These are phyloP conservation scores for Blastomyces silverae DNA, from an alignment of 2,329 filamentous ascomycete genomes.

Conservation along the genomic window DNA sequence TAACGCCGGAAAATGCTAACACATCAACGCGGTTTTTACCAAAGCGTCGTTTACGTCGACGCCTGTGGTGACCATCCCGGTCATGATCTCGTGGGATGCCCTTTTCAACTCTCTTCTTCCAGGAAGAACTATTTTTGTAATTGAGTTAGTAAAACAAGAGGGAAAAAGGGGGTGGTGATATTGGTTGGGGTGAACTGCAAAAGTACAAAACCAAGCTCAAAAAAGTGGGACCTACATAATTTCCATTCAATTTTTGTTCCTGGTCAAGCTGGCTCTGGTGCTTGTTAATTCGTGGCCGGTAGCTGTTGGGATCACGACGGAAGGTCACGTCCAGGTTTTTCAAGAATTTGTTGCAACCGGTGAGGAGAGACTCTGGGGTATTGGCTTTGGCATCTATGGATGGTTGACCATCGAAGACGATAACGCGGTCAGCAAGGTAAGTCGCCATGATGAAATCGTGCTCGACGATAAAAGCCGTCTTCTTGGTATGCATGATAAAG, in stretches of 20 bases:
- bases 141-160: not conserved
- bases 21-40: slow-evolving; percentile 31
- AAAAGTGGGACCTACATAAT: slow-evolving; percentile 61
- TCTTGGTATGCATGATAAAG: slow-evolving; percentile 99
- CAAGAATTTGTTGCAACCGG: slow-evolving; percentile 92
- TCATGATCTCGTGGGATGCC: slow-evolving; percentile 45
- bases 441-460: slow-evolving; percentile 99
- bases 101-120: slow-evolving; percentile 73
- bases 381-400: slow-evolving; percentile 85
- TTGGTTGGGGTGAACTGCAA: not conserved
- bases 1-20: slow-evolving; percentile 41
- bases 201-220: not conserved
- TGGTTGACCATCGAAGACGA: slow-evolving; percentile 94
- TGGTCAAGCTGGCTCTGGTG: slow-evolving; percentile 90
- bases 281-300: slow-evolving; percentile 98
- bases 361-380: slow-evolving; percentile 81
- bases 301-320: slow-evolving; percentile 94
- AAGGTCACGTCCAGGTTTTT: slow-evolving; percentile 97
- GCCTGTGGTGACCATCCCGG: slow-evolving; percentile 36
- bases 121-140: slow-evolving; percentile 71
- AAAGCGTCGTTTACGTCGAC: slow-evolving; percentile 31
- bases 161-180: not conserved
- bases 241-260: slow-evolving; percentile 88
- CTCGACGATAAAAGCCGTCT: slow-evolving; percentile 98
- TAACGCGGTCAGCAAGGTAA: slow-evolving; percentile 83